Conservation (phyloP, 768 basidiomycete species). For the Krasilnikovozyma curviuscula region DNA sequence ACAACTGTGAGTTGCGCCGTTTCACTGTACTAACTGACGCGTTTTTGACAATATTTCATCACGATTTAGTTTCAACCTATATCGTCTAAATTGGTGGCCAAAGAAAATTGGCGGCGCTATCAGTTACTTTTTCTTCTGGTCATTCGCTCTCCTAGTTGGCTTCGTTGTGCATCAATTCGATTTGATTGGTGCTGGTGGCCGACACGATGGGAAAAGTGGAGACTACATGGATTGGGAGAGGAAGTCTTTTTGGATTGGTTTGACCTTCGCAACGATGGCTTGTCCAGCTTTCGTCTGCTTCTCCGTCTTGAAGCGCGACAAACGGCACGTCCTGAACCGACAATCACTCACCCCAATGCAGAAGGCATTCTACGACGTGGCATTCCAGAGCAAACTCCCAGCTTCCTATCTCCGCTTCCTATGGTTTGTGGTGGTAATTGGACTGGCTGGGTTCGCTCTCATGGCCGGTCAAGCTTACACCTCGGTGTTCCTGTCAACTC, state of each 20-base stretch:
- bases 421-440: constrained; percentile 29
- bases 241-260: constrained; percentile 26
- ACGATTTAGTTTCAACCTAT: constrained; percentile 32
- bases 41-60: too few relatives aligned
- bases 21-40: too few relatives aligned
- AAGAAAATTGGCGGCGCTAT: constrained; percentile 26
- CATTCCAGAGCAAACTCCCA: constrained; percentile 25
- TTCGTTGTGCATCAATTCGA: constrained; percentile 22
- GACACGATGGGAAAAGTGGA: constrained; percentile 21
- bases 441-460: constrained; percentile 27
- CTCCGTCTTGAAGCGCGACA: constrained; percentile 28
- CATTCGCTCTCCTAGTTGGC: constrained; percentile 14
- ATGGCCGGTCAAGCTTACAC: constrained; percentile 31
- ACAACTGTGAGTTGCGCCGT: too few relatives aligned
- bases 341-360: constrained; percentile 14
- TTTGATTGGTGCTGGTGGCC: constrained; percentile 17
- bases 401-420: constrained; percentile 29
- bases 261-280: constrained; percentile 26
- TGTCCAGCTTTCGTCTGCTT: constrained; percentile 29
- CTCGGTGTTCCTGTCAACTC: constrained; percentile 27
- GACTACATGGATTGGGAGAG: constrained; percentile 23
- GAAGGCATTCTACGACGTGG: constrained; percentile 22
- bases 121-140: constrained; percentile 28
- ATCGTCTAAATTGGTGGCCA: constrained; percentile 19
- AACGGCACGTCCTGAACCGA: constrained; percentile 27